These are phyloP conservation scores for Parastagonospora nodorum DNA, from an alignment of 2,329 filamentous ascomycete species.

Conservation along the genomic window DNA sequence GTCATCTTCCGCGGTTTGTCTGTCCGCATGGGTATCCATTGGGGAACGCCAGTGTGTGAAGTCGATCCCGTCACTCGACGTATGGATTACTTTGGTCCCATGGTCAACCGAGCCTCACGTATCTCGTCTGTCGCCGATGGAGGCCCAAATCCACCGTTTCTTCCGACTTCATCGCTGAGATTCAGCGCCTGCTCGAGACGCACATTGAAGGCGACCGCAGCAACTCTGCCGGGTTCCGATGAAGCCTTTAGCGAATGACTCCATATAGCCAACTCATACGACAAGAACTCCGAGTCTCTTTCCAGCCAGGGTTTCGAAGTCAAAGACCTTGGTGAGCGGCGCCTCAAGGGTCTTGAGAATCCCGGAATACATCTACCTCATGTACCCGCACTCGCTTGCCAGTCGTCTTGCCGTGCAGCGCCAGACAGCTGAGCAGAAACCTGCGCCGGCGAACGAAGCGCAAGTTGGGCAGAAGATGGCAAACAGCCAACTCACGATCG, in stretches of 20 bases:
- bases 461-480: slow-evolving; percentile 65
- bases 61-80: slow-evolving; percentile 93
- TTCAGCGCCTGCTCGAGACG: slow-evolving; percentile 85
- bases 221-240: slow-evolving; percentile 71
- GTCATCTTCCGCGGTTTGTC: slow-evolving; percentile 93
- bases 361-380: slow-evolving; percentile 93
- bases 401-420: slow-evolving; percentile 77
- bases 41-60: slow-evolving; percentile 91
- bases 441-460: slow-evolving; percentile 42
- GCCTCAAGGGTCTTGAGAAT: slow-evolving; percentile 96
- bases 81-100: slow-evolving; percentile 99
- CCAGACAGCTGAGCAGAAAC: slow-evolving; percentile 51
- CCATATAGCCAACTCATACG: slow-evolving; percentile 76
- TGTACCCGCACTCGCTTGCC: slow-evolving; percentile 88
- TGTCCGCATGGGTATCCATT: slow-evolving; percentile 97
- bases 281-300: slow-evolving; percentile 82
- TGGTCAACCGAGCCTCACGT: slow-evolving; percentile 96
- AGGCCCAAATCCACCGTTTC: slow-evolving; percentile 96
- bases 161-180: slow-evolving; percentile 94
- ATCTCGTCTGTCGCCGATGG: slow-evolving; percentile 95
- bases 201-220: slow-evolving; percentile 83
- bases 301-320: slow-evolving; percentile 94
- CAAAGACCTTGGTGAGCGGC: slow-evolving; percentile 93
- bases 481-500: slow-evolving; percentile 73
- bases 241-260: slow-evolving; percentile 78